These are phyloP conservation scores for Danielia oregonensis DNA, from an alignment of 805 yeast species.

Conservation along the genomic window DNA sequence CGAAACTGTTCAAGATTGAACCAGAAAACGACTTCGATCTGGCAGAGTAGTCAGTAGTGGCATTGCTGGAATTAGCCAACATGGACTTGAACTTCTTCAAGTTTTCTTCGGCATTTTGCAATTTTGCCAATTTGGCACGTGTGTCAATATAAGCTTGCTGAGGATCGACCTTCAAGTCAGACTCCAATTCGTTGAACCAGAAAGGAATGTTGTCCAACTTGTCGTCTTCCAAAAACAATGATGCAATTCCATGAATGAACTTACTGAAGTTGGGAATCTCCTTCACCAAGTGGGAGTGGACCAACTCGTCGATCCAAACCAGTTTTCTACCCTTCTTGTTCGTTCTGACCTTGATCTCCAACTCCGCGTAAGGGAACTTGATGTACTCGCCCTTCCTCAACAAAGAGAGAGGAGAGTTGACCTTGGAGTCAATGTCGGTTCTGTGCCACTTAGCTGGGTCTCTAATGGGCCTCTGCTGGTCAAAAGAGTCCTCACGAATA, in stretches of 20 bases:
- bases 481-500: slow-evolving; percentile 88
- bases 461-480: slow-evolving; percentile 80
- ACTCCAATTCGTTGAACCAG: slow-evolving; percentile 89
- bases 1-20: slow-evolving; percentile 19
- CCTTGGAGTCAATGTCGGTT: slow-evolving; percentile 77
- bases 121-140: slow-evolving; percentile 47
- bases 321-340: slow-evolving; percentile 42
- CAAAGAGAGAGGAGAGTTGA: slow-evolving; percentile 63
- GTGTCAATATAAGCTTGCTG: slow-evolving; percentile 72
- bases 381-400: slow-evolving; percentile 83
- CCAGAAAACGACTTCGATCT: slow-evolving; percentile 40
- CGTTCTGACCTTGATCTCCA: slow-evolving; percentile 76
- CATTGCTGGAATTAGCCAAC: slow-evolving; percentile 27
- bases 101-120: slow-evolving; percentile 44
- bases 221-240: slow-evolving; percentile 85
- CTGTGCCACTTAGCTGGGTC: slow-evolving; percentile 91
- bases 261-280: slow-evolving; percentile 93
- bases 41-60: slow-evolving; percentile 25
- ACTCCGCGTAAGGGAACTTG: slow-evolving; percentile 80
- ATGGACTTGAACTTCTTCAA: slow-evolving; percentile 38
- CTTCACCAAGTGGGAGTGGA: slow-evolving; percentile 72
- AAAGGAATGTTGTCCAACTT: slow-evolving; percentile 86
- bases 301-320: slow-evolving; percentile 84
- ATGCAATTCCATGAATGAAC: slow-evolving; percentile 88
- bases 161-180: slow-evolving; percentile 59